Evolutionary conservation across 768 basidiomycete genomes (phyloP).

Genomic region (Suillus brevipes): DNA sequence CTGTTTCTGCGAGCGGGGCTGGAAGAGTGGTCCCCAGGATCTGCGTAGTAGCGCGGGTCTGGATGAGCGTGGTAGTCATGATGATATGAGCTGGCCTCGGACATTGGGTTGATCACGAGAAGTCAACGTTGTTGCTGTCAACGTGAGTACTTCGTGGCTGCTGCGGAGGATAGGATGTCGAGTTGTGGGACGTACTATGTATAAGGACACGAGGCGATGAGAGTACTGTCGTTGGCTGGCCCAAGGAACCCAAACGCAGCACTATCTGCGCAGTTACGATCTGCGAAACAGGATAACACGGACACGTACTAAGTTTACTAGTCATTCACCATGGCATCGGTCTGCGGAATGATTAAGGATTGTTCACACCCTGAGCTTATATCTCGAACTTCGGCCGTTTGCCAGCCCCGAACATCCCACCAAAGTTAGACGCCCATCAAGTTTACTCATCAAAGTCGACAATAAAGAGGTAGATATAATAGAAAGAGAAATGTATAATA

Average conservation of each 20-base stretch:
- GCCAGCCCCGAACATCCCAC: no score
- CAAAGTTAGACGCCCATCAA: no score
- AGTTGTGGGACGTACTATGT: neutral
- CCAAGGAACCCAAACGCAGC: slow-evolving; percentile 3
- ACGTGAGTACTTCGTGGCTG: neutral
- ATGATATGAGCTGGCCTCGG: slow-evolving; percentile 3
- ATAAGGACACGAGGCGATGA: neutral
- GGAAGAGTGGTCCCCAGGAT: neutral
- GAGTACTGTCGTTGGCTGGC: neutral
- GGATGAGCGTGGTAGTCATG: neutral
- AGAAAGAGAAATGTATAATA: no score
- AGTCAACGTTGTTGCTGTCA: neutral
- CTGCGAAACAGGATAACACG: neutral
- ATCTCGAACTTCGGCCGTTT: no score
- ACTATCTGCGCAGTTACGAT: neutral
- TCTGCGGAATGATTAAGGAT: no score
- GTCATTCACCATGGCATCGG: neutral
- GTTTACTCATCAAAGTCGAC: no score
- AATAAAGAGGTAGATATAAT: no score
- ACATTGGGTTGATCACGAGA: slow-evolving; percentile 4
- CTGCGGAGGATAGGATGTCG: neutral
- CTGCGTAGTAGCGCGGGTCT: neutral
- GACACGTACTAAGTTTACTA: neutral
- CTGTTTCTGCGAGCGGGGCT: neutral
- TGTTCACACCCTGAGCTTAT: no score